Percentiles rank a stretch among this genome's conserved stretches.
phyloP scores from a whole-genome alignment of 192 early-diverging fungal genomes.

The Cetraspora pellucida region DNA sequence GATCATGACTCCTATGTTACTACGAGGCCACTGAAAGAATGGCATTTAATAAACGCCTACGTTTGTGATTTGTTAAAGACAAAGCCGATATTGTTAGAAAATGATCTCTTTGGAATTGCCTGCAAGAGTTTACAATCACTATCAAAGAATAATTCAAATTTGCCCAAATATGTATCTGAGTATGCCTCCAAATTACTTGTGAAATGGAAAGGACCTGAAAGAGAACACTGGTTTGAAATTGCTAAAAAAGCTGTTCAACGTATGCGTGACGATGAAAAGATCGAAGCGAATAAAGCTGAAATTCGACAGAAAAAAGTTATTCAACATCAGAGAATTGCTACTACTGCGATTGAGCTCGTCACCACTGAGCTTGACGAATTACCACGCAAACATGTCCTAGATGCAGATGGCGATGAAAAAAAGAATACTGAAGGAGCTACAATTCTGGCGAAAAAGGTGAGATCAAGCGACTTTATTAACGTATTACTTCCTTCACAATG shows the following conservation, averaged over 20 bases:
- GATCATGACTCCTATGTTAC: conserved; percentile 17
- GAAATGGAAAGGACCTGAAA: conserved; percentile 27
- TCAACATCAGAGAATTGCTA: neutral
- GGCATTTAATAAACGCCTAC: conserved; percentile 13
- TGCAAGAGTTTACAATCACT: conserved; percentile 22
- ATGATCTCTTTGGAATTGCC: conserved; percentile 11
- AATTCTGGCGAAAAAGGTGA: conserved; percentile 33
- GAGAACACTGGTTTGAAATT: conserved; percentile 19
- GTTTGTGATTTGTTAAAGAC: too few species aligned
- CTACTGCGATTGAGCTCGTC: conserved; percentile 12
- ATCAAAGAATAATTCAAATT: conserved; percentile 12
- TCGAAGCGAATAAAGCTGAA: conserved; percentile 18
- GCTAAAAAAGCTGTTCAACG: conserved; percentile 20
- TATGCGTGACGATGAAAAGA: conserved; percentile 8
- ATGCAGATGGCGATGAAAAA: neutral
- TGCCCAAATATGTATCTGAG: conserved; percentile 13
- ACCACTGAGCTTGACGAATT: conserved; percentile 10
- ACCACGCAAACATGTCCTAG: conserved; percentile 2
- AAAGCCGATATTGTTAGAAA: conserved; percentile 14
- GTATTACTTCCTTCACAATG: conserved; percentile 13
- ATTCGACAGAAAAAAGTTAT: conserved; percentile 25
- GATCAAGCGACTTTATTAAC: conserved; percentile 27
- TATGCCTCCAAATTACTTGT: conserved; percentile 26
- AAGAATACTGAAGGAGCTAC: conserved; percentile 14
- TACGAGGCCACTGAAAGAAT: conserved; percentile 20